Conservation (phyloP, 2,329 filamentous ascomycete genomes). For the Cladosporium oxysporum region DNA sequence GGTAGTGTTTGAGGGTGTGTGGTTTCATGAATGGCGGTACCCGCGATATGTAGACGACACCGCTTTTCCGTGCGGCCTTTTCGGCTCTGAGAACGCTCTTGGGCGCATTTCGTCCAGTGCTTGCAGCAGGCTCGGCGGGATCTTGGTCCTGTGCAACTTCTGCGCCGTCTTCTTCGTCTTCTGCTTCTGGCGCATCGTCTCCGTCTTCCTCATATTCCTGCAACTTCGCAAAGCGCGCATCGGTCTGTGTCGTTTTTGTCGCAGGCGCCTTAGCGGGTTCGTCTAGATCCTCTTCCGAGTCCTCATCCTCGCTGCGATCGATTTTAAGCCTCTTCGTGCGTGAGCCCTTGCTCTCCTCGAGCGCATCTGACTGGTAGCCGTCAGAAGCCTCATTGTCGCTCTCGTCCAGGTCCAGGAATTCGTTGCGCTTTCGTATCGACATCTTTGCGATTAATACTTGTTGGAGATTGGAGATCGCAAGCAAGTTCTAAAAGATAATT, state of each 20-base stretch:
- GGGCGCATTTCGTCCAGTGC: conserved; percentile 47
- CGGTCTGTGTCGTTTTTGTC: conserved; percentile 23
- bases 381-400: conserved; percentile 46
- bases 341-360: conserved; percentile 66
- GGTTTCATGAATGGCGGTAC: conserved; percentile 90
- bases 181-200: conserved; percentile 27
- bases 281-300: conserved; percentile 23
- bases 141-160: conserved; percentile 21
- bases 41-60: conserved; percentile 80
- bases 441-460: conserved; percentile 48
- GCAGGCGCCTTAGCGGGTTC: conserved; percentile 22
- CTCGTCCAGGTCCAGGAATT: conserved; percentile 61
- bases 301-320: conserved; percentile 45
- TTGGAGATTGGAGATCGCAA: neutral
- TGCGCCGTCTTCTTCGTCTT: conserved; percentile 27
- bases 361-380: conserved; percentile 67
- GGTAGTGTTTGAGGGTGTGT: conserved; percentile 70
- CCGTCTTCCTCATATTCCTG: conserved; percentile 30
- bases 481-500: neutral
- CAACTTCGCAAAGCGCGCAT: conserved; percentile 23
- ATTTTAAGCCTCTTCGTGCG: conserved; percentile 64
- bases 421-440: conserved; percentile 69
- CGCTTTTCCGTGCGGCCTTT: conserved; percentile 69
- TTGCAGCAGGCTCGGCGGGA: conserved; percentile 5
- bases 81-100: conserved; percentile 69